A percentile compares a stretch with the other conserved stretches of the same genome.
phyloP scores from a whole-genome alignment of 768 basidiomycete genomes.

The Suillus paluster region DNA sequence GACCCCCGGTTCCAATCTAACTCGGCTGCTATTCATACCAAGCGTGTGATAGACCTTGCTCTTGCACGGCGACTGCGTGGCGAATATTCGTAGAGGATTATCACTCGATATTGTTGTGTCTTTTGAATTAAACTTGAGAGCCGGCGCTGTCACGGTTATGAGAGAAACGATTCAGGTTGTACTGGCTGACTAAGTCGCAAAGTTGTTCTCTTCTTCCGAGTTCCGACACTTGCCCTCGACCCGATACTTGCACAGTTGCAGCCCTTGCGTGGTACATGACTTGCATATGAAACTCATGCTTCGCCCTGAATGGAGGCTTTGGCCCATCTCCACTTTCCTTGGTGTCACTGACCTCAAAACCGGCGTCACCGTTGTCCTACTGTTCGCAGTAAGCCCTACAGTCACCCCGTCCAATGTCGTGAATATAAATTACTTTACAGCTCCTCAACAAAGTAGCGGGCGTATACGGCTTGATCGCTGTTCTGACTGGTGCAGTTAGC shows the following conservation, averaged over 20 bases:
- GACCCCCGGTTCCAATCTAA: slow-evolving; percentile 89
- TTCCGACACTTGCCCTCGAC: not conserved
- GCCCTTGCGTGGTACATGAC: slow-evolving; percentile 32
- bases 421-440: slow-evolving; percentile 41
- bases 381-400: slow-evolving; percentile 76
- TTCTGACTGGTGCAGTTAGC: slow-evolving; percentile 89
- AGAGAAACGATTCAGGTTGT: not conserved
- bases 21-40: slow-evolving; percentile 41
- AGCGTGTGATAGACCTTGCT: slow-evolving; percentile 45
- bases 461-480: slow-evolving; percentile 92
- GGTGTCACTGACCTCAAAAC: slow-evolving; percentile 93
- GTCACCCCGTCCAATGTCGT: not conserved
- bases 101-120: slow-evolving; percentile 15
- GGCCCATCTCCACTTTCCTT: slow-evolving; percentile 83
- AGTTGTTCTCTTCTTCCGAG: not conserved
- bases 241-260: not conserved
- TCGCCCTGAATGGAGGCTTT: slow-evolving; percentile 81
- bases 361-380: slow-evolving; percentile 83
- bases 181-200: not conserved
- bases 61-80: slow-evolving; percentile 35
- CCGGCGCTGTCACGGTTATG: not conserved
- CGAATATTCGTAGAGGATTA: slow-evolving; percentile 26
- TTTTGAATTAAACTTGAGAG: slow-evolving; percentile 12
- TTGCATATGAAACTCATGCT: slow-evolving; percentile 76
- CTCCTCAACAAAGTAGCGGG: slow-evolving; percentile 98